A percentile compares a stretch with the other conserved stretches of the same genome.
These are phyloP conservation scores for Dioszegia aurantiaca DNA, from an alignment of 768 basidiomycete genomes.

Conservation along the genomic window DNA sequence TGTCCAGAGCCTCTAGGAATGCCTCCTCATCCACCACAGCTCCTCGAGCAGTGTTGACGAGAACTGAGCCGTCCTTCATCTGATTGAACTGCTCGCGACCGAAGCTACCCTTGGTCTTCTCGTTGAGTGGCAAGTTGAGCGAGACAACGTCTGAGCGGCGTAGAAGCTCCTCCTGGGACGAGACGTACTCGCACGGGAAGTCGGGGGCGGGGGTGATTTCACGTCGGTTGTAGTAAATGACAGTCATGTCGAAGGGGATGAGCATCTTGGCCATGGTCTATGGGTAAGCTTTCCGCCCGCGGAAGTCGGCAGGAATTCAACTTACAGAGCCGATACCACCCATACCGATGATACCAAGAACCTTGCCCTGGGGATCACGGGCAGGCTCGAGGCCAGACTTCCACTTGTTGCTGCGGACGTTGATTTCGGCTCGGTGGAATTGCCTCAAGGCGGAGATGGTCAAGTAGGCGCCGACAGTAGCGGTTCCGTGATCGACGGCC, in stretches of 20 bases:
- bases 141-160: conserved; percentile 75
- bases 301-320: not conserved
- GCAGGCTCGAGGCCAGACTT: conserved; percentile 40
- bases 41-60: conserved; percentile 87
- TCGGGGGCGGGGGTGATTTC: conserved; percentile 59
- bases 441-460: conserved; percentile 35
- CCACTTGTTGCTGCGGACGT: conserved; percentile 50
- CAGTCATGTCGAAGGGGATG: conserved; percentile 81
- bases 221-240: conserved; percentile 67
- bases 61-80: conserved; percentile 72
- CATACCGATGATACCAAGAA: conserved; percentile 54
- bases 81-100: conserved; percentile 71
- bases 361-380: conserved; percentile 49
- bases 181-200: conserved; percentile 71
- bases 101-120: conserved; percentile 69
- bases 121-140: conserved; percentile 75
- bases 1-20: conserved; percentile 76
- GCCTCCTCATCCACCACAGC: conserved; percentile 85
- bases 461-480: conserved; percentile 55
- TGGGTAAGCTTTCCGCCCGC: conserved; percentile 33
- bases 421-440: conserved; percentile 44
- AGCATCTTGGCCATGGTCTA: conserved; percentile 58
- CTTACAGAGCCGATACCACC: conserved; percentile 53
- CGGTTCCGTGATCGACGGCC: conserved; percentile 86
- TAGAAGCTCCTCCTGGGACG: conserved; percentile 63